Conservation (phyloP, 2,329 filamentous ascomycete species). For the Neonectria ditissima region DNA sequence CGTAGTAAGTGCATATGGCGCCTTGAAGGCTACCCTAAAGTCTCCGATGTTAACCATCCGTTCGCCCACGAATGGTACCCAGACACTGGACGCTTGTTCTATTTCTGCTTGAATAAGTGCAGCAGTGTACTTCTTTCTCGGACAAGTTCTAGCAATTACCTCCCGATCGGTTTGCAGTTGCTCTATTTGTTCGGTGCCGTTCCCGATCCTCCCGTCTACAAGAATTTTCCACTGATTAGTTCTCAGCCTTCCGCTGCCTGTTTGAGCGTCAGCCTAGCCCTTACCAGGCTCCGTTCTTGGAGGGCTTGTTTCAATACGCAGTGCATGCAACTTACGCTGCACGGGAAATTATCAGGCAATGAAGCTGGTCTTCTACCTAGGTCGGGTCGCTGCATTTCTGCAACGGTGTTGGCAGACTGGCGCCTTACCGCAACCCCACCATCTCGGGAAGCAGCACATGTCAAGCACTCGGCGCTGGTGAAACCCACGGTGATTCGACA, state of each 20-base stretch:
- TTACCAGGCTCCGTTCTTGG: background rate
- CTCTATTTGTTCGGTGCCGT: background rate
- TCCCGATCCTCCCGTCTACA: conserved; percentile 6
- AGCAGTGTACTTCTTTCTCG: too few relatives aligned
- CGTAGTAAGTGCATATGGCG: conserved; percentile 2
- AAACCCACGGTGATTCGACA: conserved; percentile 13
- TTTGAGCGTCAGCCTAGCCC: background rate
- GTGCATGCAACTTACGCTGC: background rate
- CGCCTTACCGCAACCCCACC: conserved; percentile 18
- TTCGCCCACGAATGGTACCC: background rate
- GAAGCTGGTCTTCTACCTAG: conserved; percentile 1
- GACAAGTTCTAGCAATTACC: too few relatives aligned
- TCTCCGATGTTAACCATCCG: background rate
- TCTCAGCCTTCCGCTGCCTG: background rate
- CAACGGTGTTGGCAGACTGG: background rate
- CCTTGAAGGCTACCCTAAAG: conserved; percentile 22
- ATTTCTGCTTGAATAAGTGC: background rate
- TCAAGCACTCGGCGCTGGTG: conserved; percentile 3
- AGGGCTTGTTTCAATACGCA: background rate
- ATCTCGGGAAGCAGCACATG: conserved; percentile 21
- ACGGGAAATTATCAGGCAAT: background rate
- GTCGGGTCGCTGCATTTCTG: background rate
- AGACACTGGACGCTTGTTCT: background rate
- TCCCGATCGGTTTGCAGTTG: background rate
- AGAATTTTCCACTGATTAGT: too few relatives aligned